A percentile compares a stretch with the other conserved stretches of the same genome.
Conservation (phyloP, 2,329 filamentous ascomycete genomes). For the Sarocladium oryzae region DNA sequence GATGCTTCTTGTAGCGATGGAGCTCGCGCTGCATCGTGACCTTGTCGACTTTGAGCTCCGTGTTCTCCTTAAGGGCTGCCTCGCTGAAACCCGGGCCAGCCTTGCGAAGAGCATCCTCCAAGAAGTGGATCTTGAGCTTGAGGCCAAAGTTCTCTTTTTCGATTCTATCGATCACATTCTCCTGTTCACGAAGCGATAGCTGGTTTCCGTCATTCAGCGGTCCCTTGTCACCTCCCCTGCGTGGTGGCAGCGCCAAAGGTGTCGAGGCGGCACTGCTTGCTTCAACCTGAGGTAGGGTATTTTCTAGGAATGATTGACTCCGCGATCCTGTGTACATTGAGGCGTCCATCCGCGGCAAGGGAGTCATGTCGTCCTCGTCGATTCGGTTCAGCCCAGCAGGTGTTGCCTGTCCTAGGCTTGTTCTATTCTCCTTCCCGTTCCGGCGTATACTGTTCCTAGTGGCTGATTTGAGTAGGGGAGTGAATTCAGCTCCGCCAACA, state of each 20-base stretch:
- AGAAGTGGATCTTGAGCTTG: constrained; percentile 94
- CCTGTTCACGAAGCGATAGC: constrained; percentile 87
- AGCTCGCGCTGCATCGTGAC: constrained; percentile 86
- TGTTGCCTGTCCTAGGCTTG: constrained; percentile 53
- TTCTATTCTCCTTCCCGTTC: constrained; percentile 52
- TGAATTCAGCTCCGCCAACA: constrained; percentile 74
- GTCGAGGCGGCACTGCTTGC: constrained; percentile 80
- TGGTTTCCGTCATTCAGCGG: constrained; percentile 82
- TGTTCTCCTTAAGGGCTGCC: constrained; percentile 86
- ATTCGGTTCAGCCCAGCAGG: constrained; percentile 59
- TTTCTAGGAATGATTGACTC: constrained; percentile 57
- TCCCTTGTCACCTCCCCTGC: constrained; percentile 56
- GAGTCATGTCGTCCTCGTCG: constrained; percentile 67
- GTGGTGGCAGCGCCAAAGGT: constrained; percentile 64
- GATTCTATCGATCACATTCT: constrained; percentile 90
- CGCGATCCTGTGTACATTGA: constrained; percentile 63
- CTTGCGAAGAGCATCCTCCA: constrained; percentile 85
- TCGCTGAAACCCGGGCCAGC: constrained; percentile 86
- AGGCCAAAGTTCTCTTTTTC: constrained; percentile 98
- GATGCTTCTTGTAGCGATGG: constrained; percentile 75
- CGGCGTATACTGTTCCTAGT: constrained; percentile 64
- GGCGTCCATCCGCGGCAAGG: constrained; percentile 65
- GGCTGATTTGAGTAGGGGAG: constrained; percentile 81
- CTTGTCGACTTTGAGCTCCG: constrained; percentile 88
- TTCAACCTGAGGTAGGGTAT: constrained; percentile 68